These are phyloP conservation scores for Penium margaritaceum DNA, from an alignment of 139 green algal genomes.

Conservation along the genomic window DNA sequence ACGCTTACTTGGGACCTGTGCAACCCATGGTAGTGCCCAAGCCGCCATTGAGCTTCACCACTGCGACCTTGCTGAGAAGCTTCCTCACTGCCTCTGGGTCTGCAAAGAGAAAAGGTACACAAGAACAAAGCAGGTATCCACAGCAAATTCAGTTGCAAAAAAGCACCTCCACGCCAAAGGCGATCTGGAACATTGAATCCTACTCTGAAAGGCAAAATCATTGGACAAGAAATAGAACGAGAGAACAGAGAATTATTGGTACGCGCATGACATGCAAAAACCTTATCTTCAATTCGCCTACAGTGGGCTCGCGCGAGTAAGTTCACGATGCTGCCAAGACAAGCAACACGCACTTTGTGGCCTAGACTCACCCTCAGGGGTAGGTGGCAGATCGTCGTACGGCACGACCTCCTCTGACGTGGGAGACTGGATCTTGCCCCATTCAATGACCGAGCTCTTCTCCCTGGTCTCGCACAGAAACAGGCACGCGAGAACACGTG, in stretches of 20 bases:
- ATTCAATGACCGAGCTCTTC: slow-evolving; percentile 15
- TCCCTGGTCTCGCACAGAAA: slow-evolving; percentile 15
- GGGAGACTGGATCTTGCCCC: slow-evolving; percentile 37
- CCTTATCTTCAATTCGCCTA: neutral
- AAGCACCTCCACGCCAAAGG: neutral
- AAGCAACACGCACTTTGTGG: too few relatives aligned
- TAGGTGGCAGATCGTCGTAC: slow-evolving; percentile 10
- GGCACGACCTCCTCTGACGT: slow-evolving; percentile 21
- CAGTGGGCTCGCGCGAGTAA: neutral
- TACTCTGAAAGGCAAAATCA: neutral
- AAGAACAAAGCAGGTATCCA: neutral
- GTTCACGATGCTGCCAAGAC: neutral
- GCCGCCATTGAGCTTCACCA: slow-evolving; percentile 38
- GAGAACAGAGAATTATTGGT: neutral
- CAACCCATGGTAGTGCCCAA: slow-evolving; percentile 37
- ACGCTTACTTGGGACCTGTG: slow-evolving; percentile 33
- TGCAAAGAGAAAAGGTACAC: neutral
- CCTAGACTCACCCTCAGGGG: neutral
- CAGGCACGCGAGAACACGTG: neutral
- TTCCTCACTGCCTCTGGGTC: neutral
- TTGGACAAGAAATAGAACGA: neutral
- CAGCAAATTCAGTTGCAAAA: neutral
- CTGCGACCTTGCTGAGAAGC: slow-evolving; percentile 26
- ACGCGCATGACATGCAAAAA: neutral
- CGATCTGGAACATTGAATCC: too few relatives aligned